These are phyloP conservation scores for Colletotrichum limetticola DNA, from an alignment of 2,329 filamentous ascomycete species.

Conservation along the genomic window DNA sequence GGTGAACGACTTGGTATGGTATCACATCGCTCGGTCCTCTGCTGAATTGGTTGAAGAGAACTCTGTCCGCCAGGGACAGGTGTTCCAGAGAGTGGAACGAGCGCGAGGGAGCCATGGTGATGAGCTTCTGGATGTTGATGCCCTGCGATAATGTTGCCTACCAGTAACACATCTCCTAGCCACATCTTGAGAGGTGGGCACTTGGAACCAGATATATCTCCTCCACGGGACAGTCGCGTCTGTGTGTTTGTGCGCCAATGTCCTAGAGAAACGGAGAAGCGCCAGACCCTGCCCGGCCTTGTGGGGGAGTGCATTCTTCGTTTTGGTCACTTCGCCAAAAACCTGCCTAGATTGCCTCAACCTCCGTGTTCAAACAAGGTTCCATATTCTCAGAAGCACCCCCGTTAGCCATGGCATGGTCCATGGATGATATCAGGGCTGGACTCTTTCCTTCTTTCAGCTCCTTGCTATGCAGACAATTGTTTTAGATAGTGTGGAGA, in stretches of 20 bases:
- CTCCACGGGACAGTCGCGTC: not conserved
- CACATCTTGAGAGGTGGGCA: not conserved
- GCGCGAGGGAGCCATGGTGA: constrained; percentile 22
- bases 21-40: constrained; percentile 18
- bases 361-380: constrained; percentile 14
- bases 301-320: constrained; percentile 5
- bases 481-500: constrained; percentile 31
- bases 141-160: constrained; percentile 16
- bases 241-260: not conserved
- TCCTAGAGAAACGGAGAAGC: not conserved
- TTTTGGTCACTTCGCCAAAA: constrained; percentile 1
- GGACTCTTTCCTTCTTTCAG: constrained; percentile 20
- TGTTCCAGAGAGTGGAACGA: constrained; percentile 34
- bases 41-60: constrained; percentile 35
- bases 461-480: constrained; percentile 10
- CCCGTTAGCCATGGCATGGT: not conserved
- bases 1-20: constrained; percentile 35
- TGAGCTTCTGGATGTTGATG: not conserved
- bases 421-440: constrained; percentile 1
- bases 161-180: constrained; percentile 11
- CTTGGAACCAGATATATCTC: constrained; percentile 27
- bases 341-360: not conserved
- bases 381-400: constrained; percentile 13
- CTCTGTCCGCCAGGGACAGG: constrained; percentile 31
- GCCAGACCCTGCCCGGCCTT: not conserved